Percentiles rank a stretch among this genome's conserved stretches.
Evolutionary conservation across 768 basidiomycete species (phyloP).

Genomic region (Mrakia frigida): DNA sequence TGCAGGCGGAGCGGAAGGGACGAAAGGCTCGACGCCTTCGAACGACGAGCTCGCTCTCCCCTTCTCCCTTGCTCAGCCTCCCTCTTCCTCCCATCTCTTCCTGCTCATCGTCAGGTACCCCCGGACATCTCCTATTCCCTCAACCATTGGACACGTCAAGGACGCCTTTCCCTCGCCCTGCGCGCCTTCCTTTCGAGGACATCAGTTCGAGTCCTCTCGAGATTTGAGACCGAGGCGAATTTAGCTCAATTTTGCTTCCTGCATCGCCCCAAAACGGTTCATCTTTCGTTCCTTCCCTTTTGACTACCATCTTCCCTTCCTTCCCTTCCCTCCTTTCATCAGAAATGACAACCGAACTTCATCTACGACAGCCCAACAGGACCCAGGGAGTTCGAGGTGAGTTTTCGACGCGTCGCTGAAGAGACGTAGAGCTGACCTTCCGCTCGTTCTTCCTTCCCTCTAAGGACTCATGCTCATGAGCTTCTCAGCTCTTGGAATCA

Average conservation of each 20-base stretch:
- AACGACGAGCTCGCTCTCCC: neutral
- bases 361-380: neutral
- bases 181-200: too few species aligned
- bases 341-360: neutral
- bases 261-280: neutral
- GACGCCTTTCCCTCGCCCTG: too few species aligned
- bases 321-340: neutral
- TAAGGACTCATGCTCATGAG: conserved; percentile 30
- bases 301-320: neutral
- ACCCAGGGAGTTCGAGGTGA: conserved; percentile 1
- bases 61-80: neutral
- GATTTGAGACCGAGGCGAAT: too few species aligned
- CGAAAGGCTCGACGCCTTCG: too few species aligned
- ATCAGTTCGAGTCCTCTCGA: too few species aligned
- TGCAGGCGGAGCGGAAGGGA: too few species aligned
- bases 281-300: neutral
- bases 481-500: conserved; percentile 43
- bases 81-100: neutral
- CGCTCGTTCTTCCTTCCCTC: neutral
- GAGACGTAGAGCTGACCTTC: neutral
- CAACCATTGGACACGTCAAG: too few species aligned
- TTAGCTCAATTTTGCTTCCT: too few species aligned
- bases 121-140: too few species aligned
- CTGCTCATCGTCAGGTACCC: too few species aligned
- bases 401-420: neutral